Base-by-base conservation (phyloP, 2,329 filamentous ascomycete species). In the Paraphaeosphaeria sporulosa region DNA sequence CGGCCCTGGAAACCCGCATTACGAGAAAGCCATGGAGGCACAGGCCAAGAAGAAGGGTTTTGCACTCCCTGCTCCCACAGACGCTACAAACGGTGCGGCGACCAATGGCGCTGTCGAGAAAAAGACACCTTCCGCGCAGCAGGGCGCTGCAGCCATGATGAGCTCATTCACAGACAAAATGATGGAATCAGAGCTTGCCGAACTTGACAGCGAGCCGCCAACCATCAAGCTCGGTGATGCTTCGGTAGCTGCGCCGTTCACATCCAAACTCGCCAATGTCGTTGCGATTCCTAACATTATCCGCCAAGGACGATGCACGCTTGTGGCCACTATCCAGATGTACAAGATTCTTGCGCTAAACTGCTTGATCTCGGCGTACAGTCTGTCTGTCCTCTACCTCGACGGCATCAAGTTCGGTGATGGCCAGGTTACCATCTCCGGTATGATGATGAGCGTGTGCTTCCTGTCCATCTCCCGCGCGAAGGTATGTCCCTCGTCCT, bases 321-420 rank as follows among this genome's bases (percentile, higher is more conserved):
- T 99, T 21, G 95, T 99, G 57, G 95, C 95, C 34, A 99, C 95
- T 0, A 98, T 99, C 66, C 95, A 99, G 83, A 99, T 99, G 94
- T 99, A 99, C 88, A 99, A 97, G 86, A 99, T 99, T 71, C 87
- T 99, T 54, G 95, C 95, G 8, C 84, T 99, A 61, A 99, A 99
- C 84, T 99, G 95, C 77, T 84, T 99, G 70, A 99, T 99, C 76
- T 97, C 92, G 70, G 95, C 95, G 40, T 99, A 99, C 87, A 97
- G 93, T 79, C 81, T 99, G 75, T 96, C 92, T 78, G 95, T 99
- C 19, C 85, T 99, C 59, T 99, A 99, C 75, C 87, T 99, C 1
- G 94, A 98, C 72, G 95, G 95, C 64, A 99, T 99, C 85, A 99
- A 99, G 83, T 99, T 99, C 76, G 94, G 95, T 58, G 95, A 99